Conservation (phyloP, 106 monocot species). For the Narthecium ossifragum region DNA sequence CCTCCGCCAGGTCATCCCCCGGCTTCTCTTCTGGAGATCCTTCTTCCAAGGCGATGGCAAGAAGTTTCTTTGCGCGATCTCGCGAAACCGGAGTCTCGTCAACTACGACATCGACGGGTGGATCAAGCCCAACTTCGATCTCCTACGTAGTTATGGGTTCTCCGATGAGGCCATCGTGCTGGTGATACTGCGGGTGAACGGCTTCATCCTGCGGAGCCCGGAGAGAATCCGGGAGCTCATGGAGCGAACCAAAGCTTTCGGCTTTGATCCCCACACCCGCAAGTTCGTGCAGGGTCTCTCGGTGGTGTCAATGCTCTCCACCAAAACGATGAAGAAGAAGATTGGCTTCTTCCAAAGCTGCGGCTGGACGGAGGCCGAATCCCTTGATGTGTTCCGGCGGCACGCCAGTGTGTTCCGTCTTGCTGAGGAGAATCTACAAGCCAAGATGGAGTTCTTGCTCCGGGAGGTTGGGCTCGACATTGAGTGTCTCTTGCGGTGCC, state of each 20-base stretch:
- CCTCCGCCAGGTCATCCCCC: no score
- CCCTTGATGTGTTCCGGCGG: constrained; percentile 7
- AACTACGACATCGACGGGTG: no score
- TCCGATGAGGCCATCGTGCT: background rate
- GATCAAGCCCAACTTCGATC: constrained; percentile 6
- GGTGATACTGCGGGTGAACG: background rate
- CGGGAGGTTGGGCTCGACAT: constrained; percentile 5
- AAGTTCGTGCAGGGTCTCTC: constrained; percentile 16
- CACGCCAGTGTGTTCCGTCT: constrained; percentile 1
- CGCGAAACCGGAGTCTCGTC: no score
- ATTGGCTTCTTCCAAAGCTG: constrained; percentile 10
- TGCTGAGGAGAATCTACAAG: constrained; percentile 13
- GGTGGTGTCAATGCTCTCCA: background rate
- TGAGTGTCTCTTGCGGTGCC: background rate
- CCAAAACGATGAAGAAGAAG: constrained; percentile 11
- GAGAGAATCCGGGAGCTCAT: constrained; percentile 7
- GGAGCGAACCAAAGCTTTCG: constrained; percentile 10
- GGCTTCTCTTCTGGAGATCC: no score
- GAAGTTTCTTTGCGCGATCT: no score
- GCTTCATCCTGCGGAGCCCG: constrained; percentile 1
- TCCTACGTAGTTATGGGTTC: constrained; percentile 16
- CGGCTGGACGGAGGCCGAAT: constrained; percentile 28
- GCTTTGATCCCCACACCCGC: background rate
- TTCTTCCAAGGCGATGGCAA: no score
- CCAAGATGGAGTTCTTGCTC: constrained; percentile 23